These are phyloP conservation scores for Silybum marianum DNA, from an alignment of 129 eudicot genomes.

Conservation along the genomic window DNA sequence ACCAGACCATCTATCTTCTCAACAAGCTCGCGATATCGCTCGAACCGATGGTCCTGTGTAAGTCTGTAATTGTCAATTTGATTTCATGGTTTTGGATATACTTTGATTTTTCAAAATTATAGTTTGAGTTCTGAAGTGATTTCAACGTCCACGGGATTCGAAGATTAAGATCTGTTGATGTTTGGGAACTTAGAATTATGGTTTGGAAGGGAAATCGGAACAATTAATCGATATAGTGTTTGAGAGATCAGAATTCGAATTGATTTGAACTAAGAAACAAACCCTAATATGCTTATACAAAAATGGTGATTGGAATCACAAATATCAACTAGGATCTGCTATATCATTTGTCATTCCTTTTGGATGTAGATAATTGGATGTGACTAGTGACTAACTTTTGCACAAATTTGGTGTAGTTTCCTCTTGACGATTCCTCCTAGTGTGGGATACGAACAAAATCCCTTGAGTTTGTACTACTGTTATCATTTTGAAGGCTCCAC, in stretches of 20 bases:
- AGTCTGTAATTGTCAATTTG: slow-evolving; percentile 1
- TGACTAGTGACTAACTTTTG: background rate
- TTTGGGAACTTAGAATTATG: slow-evolving; percentile 5
- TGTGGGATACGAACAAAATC: slow-evolving; percentile 93
- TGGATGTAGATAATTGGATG: background rate
- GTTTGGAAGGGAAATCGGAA: background rate
- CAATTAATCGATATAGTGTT: background rate
- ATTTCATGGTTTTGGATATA: background rate
- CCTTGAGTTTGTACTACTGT: slow-evolving; percentile 88
- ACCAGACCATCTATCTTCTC: slow-evolving; percentile 60
- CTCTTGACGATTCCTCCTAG: slow-evolving; percentile 96
- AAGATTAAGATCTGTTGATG: background rate
- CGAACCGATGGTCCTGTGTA: slow-evolving; percentile 84
- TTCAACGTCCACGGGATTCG: background rate
- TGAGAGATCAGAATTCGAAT: background rate
- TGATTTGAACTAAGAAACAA: background rate
- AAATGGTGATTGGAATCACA: background rate
- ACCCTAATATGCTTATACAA: background rate
- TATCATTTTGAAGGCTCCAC: slow-evolving; percentile 61
- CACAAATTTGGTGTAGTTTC: slow-evolving; percentile 47
- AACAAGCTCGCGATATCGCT: slow-evolving; percentile 58
- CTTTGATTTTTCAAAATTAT: background rate
- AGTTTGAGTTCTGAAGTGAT: background rate
- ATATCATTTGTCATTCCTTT: background rate
- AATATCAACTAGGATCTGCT: background rate